Base-by-base conservation (phyloP, 2,329 filamentous ascomycete species). In the Furcasterigmium sp. region DNA sequence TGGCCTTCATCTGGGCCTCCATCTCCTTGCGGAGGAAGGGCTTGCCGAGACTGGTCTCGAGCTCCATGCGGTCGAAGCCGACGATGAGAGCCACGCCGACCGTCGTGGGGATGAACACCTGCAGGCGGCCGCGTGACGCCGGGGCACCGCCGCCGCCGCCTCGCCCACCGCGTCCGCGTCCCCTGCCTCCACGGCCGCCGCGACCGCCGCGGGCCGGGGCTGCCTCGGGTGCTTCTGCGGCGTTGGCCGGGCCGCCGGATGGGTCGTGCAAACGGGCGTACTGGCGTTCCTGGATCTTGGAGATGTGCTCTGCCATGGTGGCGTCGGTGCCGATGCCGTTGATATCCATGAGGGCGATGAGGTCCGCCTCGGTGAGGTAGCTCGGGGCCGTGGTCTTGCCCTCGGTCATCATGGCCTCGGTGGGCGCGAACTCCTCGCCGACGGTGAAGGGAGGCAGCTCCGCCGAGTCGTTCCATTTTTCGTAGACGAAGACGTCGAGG, bases 311-410 rank as follows among this genome's bases (percentile, higher is more conserved):
- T 0, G 93, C 93, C 93, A 98, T 98, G 1, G 93, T 98, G 7
- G 93, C 93, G 67, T 98, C 93, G 9, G 93, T 98, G 11, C 93
- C 93, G 51, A 98, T 98, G 3, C 93, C 93, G 59, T 98, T 98
- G 36, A 89, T 91, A 67, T 98, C 93, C 93, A 98, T 98, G 10
- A 98, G 76, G 3, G 85, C 86, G 58, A 98, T 95, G 20, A 98
- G 73, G 60, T 98, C 93, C 1, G 93, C 91, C 60, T 98, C 93
- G 0, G 93, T 97, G 23, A 98, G 74, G 59, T 95, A 96, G 18
- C 76, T 80, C 1, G 93, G 93, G 11, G 91, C 73, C 1, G 76
- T 79, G 0, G 93, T 98, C 63, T 94, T 86, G n/a, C 93, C 91
- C 54, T 97, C 90, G 1, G 80, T 83, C 66, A 98, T 89, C 54